Conservation (phyloP, 2,329 filamentous ascomycete species). For the Phialophora macrospora region DNA sequence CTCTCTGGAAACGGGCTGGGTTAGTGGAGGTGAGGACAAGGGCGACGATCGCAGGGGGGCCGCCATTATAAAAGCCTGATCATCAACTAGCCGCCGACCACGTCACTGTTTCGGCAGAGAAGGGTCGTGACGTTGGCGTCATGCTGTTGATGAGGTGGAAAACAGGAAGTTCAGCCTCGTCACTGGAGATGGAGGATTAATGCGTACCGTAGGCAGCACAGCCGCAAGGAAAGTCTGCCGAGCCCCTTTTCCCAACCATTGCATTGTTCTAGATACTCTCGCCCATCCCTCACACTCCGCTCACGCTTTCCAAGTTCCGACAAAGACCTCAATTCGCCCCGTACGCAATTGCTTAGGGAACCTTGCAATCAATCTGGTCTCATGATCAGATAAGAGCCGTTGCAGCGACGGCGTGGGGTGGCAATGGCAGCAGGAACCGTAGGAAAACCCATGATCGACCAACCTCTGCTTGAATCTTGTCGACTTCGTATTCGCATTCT, state of each 20-base stretch:
- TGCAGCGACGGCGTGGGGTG: not conserved
- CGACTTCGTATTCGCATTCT: not conserved
- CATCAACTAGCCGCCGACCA: not conserved
- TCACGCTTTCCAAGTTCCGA: not conserved
- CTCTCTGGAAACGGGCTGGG: constrained; percentile 19
- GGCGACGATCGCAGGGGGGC: constrained; percentile 22
- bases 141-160: not conserved
- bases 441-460: not conserved
- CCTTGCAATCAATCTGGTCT: not conserved
- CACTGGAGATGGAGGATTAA: not conserved
- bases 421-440: not conserved
- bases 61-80: constrained; percentile 6
- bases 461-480: not conserved
- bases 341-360: not conserved
- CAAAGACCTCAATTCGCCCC: not conserved
- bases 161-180: constrained; percentile 8
- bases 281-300: not conserved
- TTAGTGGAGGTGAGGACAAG: constrained; percentile 25
- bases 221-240: not conserved
- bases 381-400: not conserved
- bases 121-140: not conserved
- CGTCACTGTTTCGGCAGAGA: not conserved
- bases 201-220: not conserved
- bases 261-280: not conserved
- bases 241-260: not conserved